Percentiles rank a stretch among this genome's conserved stretches.
phyloP scores from a whole-genome alignment of 306 rosid species.

The Citrullus mucosospermus region DNA sequence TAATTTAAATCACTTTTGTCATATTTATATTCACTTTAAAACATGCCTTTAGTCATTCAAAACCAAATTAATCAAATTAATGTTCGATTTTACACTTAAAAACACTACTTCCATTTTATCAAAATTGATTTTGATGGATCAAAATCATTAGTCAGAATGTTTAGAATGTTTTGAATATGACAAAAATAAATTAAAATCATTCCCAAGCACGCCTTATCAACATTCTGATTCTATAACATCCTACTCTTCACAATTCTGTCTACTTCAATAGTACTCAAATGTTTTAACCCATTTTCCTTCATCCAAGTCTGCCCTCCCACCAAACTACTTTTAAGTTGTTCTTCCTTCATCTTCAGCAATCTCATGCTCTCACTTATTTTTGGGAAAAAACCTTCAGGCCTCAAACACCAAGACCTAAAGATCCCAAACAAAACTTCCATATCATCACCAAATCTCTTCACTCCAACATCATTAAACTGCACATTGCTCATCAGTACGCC shows the following conservation, averaged over 20 bases:
- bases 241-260: constrained; percentile 59
- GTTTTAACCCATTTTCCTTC: constrained; percentile 48
- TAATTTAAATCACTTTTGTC: too few relatives aligned
- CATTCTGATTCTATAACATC: constrained; percentile 6
- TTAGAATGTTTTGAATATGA: too few relatives aligned
- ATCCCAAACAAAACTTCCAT: constrained; percentile 70
- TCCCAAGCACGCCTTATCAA: too few relatives aligned
- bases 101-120: too few relatives aligned
- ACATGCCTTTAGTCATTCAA: too few relatives aligned
- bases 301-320: constrained; percentile 52
- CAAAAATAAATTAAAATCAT: too few relatives aligned
- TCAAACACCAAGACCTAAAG: constrained; percentile 70
- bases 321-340: constrained; percentile 29
- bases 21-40: too few relatives aligned
- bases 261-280: constrained; percentile 44
- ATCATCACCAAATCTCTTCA: constrained; percentile 54
- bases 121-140: too few relatives aligned
- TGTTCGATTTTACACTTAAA: too few relatives aligned
- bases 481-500: constrained; percentile 46
- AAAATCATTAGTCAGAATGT: too few relatives aligned
- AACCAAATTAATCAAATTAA: too few relatives aligned
- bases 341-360: constrained; percentile 54
- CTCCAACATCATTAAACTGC: constrained; percentile 54
- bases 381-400: constrained; percentile 85
- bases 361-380: constrained; percentile 57